Conservation (phyloP, 169 alveolate species). For the Miamiensis avidus region DNA sequence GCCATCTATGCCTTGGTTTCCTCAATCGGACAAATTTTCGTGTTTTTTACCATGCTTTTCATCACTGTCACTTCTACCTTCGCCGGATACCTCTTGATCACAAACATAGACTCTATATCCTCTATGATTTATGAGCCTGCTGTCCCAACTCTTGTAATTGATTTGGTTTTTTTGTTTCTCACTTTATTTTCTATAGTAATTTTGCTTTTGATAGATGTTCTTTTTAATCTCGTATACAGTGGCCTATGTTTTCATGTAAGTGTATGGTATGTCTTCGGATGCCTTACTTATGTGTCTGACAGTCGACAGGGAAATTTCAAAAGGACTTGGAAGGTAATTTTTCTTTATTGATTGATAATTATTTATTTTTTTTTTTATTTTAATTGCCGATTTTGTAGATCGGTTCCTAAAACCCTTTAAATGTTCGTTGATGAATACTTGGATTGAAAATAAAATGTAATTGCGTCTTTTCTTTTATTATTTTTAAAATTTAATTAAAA, state of each 20-base stretch:
- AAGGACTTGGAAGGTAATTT: neutral
- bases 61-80: conserved; percentile 24
- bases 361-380: too few relatives aligned
- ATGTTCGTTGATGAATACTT: conserved; percentile 10
- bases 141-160: conserved; percentile 34
- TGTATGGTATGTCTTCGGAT: conserved; percentile 50
- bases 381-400: conserved; percentile 1
- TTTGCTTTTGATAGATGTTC: conserved; percentile 12
- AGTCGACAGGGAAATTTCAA: conserved; percentile 11
- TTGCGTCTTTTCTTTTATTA: too few relatives aligned
- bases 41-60: conserved; percentile 33
- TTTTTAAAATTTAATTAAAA: too few relatives aligned
- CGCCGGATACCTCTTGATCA: conserved; percentile 27
- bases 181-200: neutral
- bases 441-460: neutral
- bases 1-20: conserved; percentile 1
- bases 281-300: conserved; percentile 30
- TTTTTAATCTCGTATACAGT: conserved; percentile 19
- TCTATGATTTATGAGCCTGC: conserved; percentile 18
- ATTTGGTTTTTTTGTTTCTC: neutral
- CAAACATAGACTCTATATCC: conserved; percentile 6
- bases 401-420: neutral
- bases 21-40: conserved; percentile 36
- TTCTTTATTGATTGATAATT: too few relatives aligned
- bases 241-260: conserved; percentile 34